Evolutionary conservation across 345 rosid species (phyloP), one percentile per base, ranked within the genome.

Genomic region (Syzygium jambos): DNA sequence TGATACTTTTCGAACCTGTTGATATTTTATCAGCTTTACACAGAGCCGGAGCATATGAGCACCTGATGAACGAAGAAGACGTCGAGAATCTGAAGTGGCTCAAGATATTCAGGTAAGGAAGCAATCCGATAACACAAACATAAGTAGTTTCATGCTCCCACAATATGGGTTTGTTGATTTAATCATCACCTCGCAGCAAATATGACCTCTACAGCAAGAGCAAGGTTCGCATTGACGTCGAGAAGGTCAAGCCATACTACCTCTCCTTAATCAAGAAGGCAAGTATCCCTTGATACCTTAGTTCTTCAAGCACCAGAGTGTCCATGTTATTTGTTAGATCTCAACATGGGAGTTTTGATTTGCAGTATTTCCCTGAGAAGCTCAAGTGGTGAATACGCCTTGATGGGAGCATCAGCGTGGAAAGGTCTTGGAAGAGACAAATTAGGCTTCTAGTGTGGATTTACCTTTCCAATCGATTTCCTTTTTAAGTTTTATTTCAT

Each of bases 131-230:
- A 9, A 2, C 25, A 2, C 14, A 4, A 73, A 34, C 43, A 34
- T 85, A 59, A 34, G n/a, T 30, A 14, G 11, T 43, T n/a, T 54
- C 27, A 27, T 86, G 52, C 54, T 51, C 11, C 53, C 1, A 9
- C 49, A 73, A 34, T 34, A 34, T 73, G 54, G 7, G 17, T 25
- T 87, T 30, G 10, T 25, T 86, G 34, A 77, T 77, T 53, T 41
- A 19, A 38, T 9, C 54, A 7, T 77, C 21, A 34, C 25, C 49
- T 53, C 43, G 84, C 96, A 95, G 94, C 93, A 94, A 94, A 87
- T 94, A 94, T 86, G 95, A 94, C 85, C 94, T 94, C 22, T 94
- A 94, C 85, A 93, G 94, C 93, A 94, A 93, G 92, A 93, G 94
- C 92, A 94, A 90, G 84, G 91, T 92, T 41, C 92, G 86, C 51